Evolutionary conservation across 179 eudicot species (phyloP).

Genomic region (Nepenthes alata): DNA sequence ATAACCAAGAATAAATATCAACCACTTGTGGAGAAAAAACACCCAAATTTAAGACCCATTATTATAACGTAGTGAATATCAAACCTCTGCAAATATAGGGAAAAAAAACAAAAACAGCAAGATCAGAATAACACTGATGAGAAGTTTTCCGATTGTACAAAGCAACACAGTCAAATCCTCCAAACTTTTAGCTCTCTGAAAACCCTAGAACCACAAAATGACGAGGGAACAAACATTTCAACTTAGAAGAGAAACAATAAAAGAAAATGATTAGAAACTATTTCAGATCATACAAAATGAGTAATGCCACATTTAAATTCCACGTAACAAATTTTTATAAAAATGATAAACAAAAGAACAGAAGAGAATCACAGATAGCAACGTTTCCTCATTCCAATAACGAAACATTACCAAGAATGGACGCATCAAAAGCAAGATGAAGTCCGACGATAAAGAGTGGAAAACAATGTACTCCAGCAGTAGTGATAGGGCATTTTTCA

Average conservation of each 20-base stretch:
- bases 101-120: constrained; percentile 1
- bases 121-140: neutral
- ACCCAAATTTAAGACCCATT: constrained; percentile 7
- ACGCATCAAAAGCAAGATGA: constrained; percentile 10
- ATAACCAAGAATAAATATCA: neutral
- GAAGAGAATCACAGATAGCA: constrained; percentile 2
- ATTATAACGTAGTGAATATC: neutral
- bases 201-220: neutral
- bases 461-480: constrained; percentile 5
- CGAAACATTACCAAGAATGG: constrained; percentile 20
- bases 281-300: neutral
- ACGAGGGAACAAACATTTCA: too few species aligned
- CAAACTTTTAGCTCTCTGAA: neutral
- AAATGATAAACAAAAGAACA: constrained; percentile 6
- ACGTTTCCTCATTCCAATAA: constrained; percentile 11
- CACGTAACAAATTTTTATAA: constrained; percentile 1
- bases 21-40: neutral
- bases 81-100: neutral
- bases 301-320: neutral
- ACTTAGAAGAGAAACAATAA: too few species aligned
- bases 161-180: neutral
- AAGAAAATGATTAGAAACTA: too few species aligned
- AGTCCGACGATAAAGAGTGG: neutral
- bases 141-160: neutral
- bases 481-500: constrained; percentile 12